Percentiles rank a stretch among this genome's conserved stretches.
Conservation (phyloP, 805 yeast genomes). For the Candida berthetii region DNA sequence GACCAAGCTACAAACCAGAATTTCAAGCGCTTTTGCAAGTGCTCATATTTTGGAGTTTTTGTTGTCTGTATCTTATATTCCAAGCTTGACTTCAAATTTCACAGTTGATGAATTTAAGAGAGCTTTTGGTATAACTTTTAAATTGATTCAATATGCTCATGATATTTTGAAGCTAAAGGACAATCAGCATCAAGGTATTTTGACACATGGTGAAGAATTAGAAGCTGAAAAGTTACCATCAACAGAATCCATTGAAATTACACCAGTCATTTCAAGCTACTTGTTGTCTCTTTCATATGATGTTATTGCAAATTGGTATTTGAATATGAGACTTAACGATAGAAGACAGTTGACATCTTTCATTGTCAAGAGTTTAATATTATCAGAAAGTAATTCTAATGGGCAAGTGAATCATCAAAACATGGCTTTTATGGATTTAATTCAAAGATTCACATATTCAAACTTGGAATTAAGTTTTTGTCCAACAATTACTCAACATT, state of each 20-base stretch:
- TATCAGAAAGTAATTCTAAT: slow-evolving; percentile 29
- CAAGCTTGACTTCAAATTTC: slow-evolving; percentile 62
- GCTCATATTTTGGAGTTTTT: slow-evolving; percentile 75
- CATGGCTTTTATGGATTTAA: slow-evolving; percentile 59
- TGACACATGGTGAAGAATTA: slow-evolving; percentile 34
- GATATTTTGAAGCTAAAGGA: slow-evolving; percentile 31
- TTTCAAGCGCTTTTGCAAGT: slow-evolving; percentile 62
- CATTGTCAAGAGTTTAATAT: slow-evolving; percentile 48
- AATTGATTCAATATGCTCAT: slow-evolving; percentile 65
- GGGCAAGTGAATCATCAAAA: slow-evolving; percentile 37
- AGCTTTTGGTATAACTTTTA: slow-evolving; percentile 79
- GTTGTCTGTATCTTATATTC: slow-evolving; percentile 57
- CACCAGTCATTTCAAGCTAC: slow-evolving; percentile 53
- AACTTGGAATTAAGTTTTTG: slow-evolving; percentile 49
- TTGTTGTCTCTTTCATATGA: slow-evolving; percentile 57
- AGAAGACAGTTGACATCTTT: slow-evolving; percentile 58
- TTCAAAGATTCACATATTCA: slow-evolving; percentile 59
- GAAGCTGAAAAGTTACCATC: slow-evolving; percentile 50
- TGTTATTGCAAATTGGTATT: slow-evolving; percentile 67
- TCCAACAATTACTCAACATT: slow-evolving; percentile 17
- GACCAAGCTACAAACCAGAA: slow-evolving; percentile 67
- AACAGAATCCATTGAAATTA: slow-evolving; percentile 37
- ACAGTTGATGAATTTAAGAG: slow-evolving; percentile 72
- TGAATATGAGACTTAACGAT: slow-evolving; percentile 53
- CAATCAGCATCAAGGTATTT: slow-evolving; percentile 22